Conservation (phyloP, 192 early-diverging fungal species). For the Dissophora globulifera region DNA sequence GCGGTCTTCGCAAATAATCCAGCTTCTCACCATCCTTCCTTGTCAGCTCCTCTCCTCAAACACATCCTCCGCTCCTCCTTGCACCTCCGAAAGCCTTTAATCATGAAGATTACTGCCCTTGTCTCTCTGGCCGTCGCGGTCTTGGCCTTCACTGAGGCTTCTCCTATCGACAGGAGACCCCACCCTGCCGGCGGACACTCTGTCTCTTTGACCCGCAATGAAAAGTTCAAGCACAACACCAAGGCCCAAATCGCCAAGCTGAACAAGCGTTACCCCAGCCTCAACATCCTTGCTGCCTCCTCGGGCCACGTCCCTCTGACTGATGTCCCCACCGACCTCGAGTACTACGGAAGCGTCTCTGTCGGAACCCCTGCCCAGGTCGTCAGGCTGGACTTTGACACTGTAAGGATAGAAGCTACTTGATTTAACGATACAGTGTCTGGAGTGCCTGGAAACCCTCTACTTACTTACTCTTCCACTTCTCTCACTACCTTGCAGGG, state of each 20-base stretch:
- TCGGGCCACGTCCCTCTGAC: conserved; percentile 5
- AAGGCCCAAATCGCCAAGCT: conserved; percentile 13
- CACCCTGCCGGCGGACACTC: background rate
- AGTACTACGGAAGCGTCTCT: conserved; percentile 72
- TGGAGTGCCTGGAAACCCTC: too few relatives aligned
- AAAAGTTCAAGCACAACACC: conserved; percentile 19
- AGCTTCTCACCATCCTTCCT: background rate
- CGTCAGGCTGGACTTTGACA: conserved; percentile 61
- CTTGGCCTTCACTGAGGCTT: conserved; percentile 14
- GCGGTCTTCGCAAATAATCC: too few relatives aligned
- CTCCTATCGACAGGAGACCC: conserved; percentile 10
- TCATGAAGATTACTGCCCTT: conserved; percentile 32
- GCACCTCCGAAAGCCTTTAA: background rate
- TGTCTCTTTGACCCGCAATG: conserved; percentile 4
- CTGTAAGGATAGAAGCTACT: conserved; percentile 4
- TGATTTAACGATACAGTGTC: background rate
- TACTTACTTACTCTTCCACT: background rate
- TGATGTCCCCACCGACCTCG: conserved; percentile 44
- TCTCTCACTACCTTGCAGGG: conserved; percentile 20
- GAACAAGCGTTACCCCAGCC: conserved; percentile 12
- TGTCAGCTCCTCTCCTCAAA: too few relatives aligned
- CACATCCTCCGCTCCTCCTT: background rate
- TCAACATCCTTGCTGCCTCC: conserved; percentile 11
- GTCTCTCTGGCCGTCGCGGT: conserved; percentile 18
- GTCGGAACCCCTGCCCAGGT: conserved; percentile 74